These are phyloP conservation scores for Tetrastigma voinierianum DNA, from an alignment of 164 flowering plant species.

Conservation along the genomic window DNA sequence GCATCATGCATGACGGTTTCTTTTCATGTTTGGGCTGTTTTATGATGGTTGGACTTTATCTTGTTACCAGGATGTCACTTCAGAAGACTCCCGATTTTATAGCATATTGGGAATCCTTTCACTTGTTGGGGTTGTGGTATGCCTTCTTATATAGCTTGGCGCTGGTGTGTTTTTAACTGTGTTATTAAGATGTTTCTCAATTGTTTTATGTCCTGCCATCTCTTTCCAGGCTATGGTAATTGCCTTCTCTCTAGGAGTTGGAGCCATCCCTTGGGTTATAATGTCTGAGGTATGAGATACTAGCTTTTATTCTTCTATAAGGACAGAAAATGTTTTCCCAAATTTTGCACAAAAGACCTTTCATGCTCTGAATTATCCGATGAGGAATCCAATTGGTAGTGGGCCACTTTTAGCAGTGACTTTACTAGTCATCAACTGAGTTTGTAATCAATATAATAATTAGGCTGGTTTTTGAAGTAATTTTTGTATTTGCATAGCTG, in stretches of 20 bases:
- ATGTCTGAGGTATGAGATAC: constrained; percentile 43
- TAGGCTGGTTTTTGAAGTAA: too few species aligned
- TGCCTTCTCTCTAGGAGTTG: constrained; percentile 38
- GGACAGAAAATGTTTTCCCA: not conserved
- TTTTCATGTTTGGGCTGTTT: not conserved
- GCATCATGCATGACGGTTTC: not conserved
- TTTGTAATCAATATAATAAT: not conserved
- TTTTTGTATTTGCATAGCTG: too few species aligned
- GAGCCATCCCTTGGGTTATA: constrained; percentile 50
- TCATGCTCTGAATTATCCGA: not conserved
- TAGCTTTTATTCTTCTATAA: not conserved
- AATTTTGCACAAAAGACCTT: not conserved
- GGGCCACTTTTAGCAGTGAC: not conserved
- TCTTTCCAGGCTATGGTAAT: constrained; percentile 31
- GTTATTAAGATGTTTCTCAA: not conserved
- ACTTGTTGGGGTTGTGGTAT: constrained; percentile 50
- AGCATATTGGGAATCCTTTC: constrained; percentile 28
- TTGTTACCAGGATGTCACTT: constrained; percentile 22
- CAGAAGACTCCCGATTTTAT: constrained; percentile 26
- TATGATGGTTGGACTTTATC: not conserved
- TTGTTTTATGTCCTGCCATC: not conserved
- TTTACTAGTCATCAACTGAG: not conserved
- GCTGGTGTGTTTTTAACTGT: not conserved
- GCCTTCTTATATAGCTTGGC: constrained; percentile 1
- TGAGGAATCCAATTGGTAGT: not conserved